A percentile compares a stretch with the other conserved stretches of the same genome.
Conservation (phyloP, 2,329 filamentous ascomycete species). For the Didymosphaeria variabile region DNA sequence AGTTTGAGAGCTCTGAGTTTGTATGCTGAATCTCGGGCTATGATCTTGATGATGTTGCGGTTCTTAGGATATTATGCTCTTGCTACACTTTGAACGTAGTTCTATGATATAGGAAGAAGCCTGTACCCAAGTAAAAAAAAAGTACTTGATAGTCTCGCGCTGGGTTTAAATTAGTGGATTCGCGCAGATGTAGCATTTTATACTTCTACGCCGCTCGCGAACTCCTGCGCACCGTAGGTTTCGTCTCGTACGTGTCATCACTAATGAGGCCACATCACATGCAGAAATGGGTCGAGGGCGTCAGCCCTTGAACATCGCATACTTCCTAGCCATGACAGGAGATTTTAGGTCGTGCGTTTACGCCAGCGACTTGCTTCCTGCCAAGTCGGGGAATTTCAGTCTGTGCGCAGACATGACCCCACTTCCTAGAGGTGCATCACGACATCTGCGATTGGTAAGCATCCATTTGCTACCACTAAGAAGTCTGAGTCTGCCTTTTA, state of each 20-base stretch:
- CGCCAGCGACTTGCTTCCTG: background rate
- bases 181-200: too few species aligned
- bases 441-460: conserved; percentile 13
- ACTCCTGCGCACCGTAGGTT: too few species aligned
- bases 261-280: background rate
- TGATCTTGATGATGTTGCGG: too few species aligned
- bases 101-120: too few species aligned
- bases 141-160: too few species aligned
- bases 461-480: too few species aligned
- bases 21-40: background rate
- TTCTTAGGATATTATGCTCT: too few species aligned
- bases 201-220: too few species aligned
- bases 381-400: conserved; percentile 17
- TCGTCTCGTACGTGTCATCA: background rate
- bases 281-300: background rate
- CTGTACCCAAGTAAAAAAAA: too few species aligned
- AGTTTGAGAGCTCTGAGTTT: background rate
- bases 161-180: too few species aligned
- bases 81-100: too few species aligned
- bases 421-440: conserved; percentile 4
- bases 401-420: conserved; percentile 11
- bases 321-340: conserved; percentile 7
- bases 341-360: conserved; percentile 10
- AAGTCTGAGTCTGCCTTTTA: too few species aligned
- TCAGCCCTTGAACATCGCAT: background rate